Conservation (phyloP, 2,329 filamentous ascomycete species). For the Eutypella sp. region DNA sequence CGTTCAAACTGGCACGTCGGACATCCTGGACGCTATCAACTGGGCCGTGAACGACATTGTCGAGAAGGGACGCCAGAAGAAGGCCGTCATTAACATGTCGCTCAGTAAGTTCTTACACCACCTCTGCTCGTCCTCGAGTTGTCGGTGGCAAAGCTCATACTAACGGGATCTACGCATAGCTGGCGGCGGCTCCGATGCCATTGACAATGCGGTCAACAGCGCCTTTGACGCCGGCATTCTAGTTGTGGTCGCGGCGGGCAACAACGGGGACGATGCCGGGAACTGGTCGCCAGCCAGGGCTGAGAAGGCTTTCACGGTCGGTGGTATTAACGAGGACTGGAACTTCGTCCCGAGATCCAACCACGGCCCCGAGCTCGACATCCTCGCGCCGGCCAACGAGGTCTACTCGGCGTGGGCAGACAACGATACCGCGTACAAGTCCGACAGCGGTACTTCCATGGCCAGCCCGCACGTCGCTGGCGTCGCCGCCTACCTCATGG, state of each 20-base stretch:
- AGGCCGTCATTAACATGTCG: neutral
- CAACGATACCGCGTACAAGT: slow-evolving; percentile 26
- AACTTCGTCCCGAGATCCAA: slow-evolving; percentile 20
- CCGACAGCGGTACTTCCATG: slow-evolving; percentile 42
- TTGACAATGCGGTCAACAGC: neutral
- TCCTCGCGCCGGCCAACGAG: slow-evolving; percentile 29
- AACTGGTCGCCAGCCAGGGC: neutral
- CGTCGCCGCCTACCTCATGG: slow-evolving; percentile 37
- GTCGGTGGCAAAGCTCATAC: neutral
- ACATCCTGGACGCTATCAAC: neutral
- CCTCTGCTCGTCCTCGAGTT: neutral
- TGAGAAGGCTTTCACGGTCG: slow-evolving; percentile 28
- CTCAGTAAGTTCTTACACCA: neutral
- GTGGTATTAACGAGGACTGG: slow-evolving; percentile 21
- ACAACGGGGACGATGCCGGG: neutral
- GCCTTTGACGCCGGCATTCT: neutral
- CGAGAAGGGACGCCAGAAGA: neutral
- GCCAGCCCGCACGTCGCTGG: slow-evolving; percentile 42
- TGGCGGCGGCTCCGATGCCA: neutral
- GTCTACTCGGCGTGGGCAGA: slow-evolving; percentile 33
- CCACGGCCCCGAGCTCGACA: slow-evolving; percentile 27
- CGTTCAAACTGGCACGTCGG: neutral
- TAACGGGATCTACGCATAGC: neutral
- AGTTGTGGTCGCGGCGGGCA: neutral
- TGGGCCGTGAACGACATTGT: neutral